A percentile compares a stretch with the other conserved stretches of the same genome.
Conservation (phyloP, 2,329 filamentous ascomycete genomes). For the Thermoascus crustaceus region DNA sequence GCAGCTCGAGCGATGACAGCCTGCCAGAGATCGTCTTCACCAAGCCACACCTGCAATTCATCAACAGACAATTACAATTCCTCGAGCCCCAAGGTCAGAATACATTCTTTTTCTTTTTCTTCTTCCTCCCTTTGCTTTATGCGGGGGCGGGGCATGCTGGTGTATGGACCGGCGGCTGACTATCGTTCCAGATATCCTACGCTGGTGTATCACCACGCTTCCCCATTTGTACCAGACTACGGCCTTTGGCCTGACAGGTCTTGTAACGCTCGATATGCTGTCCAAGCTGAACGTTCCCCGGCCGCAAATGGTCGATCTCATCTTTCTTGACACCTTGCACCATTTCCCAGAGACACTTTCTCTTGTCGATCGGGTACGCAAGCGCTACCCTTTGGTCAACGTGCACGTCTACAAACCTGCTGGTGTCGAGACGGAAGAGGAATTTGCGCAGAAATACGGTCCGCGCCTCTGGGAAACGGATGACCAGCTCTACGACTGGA, state of each 20-base stretch:
- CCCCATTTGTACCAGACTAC: slow-evolving; percentile 84
- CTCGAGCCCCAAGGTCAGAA: slow-evolving; percentile 66
- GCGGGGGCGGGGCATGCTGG: slow-evolving; percentile 5
- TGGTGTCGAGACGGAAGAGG: slow-evolving; percentile 60
- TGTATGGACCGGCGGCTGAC: slow-evolving; percentile 9
- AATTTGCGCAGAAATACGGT: slow-evolving; percentile 79
- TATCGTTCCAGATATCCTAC: slow-evolving; percentile 63
- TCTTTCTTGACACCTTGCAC: slow-evolving; percentile 79
- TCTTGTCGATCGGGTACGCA: slow-evolving; percentile 65
- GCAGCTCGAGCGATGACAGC: slow-evolving; percentile 51
- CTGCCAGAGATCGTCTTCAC: slow-evolving; percentile 78
- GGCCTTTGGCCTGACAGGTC: slow-evolving; percentile 71
- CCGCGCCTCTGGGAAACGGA: slow-evolving; percentile 75
- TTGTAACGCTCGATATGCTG: slow-evolving; percentile 69
- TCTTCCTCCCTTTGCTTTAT: not conserved
- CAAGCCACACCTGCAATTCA: slow-evolving; percentile 75
- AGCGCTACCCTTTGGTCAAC: slow-evolving; percentile 67
- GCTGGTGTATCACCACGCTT: slow-evolving; percentile 84
- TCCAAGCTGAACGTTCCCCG: slow-evolving; percentile 43
- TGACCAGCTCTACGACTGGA: slow-evolving; percentile 87
- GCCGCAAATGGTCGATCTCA: slow-evolving; percentile 42
- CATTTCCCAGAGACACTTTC: slow-evolving; percentile 72
- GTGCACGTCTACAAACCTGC: slow-evolving; percentile 87
- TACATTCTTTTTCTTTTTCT: slow-evolving; percentile 4
- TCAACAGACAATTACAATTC: slow-evolving; percentile 81